A percentile compares a stretch with the other conserved stretches of the same genome.
phyloP scores from a whole-genome alignment of 208 protist species.

The Crithidia thermophila region DNA sequence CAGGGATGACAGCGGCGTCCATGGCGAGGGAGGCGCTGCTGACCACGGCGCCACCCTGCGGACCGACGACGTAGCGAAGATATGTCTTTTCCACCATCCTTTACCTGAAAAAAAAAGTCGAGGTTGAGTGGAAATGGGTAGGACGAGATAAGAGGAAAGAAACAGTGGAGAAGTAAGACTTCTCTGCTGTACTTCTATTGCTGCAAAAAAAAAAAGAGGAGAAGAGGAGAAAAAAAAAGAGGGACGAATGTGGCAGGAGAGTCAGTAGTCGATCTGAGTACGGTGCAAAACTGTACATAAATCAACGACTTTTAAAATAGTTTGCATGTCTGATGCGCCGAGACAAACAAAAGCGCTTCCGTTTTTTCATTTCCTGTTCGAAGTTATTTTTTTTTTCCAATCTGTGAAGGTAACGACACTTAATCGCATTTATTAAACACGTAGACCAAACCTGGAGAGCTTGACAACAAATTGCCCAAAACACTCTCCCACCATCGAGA shows the following conservation, averaged over 20 bases:
- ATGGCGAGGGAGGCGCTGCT: constrained; percentile 69
- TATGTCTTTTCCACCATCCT: constrained; percentile 90
- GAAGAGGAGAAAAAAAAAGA: constrained; percentile 3
- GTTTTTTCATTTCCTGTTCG: background rate
- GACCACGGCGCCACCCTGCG: constrained; percentile 71
- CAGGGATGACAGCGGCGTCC: constrained; percentile 43
- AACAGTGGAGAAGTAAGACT: constrained; percentile 5
- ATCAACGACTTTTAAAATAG: no score
- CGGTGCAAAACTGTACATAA: background rate
- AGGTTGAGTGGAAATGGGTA: background rate
- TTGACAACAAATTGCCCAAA: no score
- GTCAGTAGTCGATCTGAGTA: background rate
- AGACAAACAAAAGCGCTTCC: background rate
- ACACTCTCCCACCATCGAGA: no score
- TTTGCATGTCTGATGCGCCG: no score
- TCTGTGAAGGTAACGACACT: no score
- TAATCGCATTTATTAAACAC: no score
- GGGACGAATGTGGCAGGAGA: background rate
- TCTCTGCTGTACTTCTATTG: no score
- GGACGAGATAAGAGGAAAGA: constrained; percentile 6
- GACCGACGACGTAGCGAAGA: constrained; percentile 84
- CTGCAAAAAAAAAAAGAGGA: background rate
- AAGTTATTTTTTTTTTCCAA: no score
- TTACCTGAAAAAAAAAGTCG: constrained; percentile 21
- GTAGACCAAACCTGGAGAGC: no score